Base-by-base conservation (phyloP, 1,284 basidiomycete genomes). In the Inonotus obliquus region DNA sequence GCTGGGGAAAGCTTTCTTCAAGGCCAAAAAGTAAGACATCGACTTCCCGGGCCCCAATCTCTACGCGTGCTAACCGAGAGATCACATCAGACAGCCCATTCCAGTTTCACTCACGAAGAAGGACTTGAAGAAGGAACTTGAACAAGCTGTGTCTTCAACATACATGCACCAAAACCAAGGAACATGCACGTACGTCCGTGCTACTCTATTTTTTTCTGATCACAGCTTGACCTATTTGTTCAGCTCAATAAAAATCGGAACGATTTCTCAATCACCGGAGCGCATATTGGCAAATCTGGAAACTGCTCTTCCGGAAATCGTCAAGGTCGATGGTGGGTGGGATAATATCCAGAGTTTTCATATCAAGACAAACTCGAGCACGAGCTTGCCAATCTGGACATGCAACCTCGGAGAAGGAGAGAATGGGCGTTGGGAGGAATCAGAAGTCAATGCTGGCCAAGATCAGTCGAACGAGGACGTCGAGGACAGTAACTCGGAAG, bases 141-240 rank as follows among this genome's bases (percentile, higher is more conserved):
- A 96, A 70, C 84, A 86, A 44, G 96, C 96, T 11, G 88, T 99
- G 65, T 86, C 86, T 6, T 92, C 92, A 14, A 96, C 96, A 0
- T 97, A 96, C 74, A 93, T 95, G 86, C 87, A 94, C 72, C 92
- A 94, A 74, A 92, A 93, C 63, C 87, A 85, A 65, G 95, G 95
- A n/a, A 95, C 92, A 3, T 92, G 89, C 81, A 85, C 86, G 92
- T 94, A 76, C 59, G 91, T 84, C 21, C 35, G 37, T 44, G 58
- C 13, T 32, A 53, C 59, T 19, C 37, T 23, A n/a, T n/a, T 21
- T 25, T 58, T 41, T 45, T 32, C 54, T 39, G 21, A 32, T 32
- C 62, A 32, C 14, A 27, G 21, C 41, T 32, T 39, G 2, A 13
- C 17, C 55, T 35, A 17, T 41, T 62, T 48, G 38, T 39, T 1